Conservation (phyloP, 2,329 filamentous ascomycete genomes). For the Botrytis cinerea region DNA sequence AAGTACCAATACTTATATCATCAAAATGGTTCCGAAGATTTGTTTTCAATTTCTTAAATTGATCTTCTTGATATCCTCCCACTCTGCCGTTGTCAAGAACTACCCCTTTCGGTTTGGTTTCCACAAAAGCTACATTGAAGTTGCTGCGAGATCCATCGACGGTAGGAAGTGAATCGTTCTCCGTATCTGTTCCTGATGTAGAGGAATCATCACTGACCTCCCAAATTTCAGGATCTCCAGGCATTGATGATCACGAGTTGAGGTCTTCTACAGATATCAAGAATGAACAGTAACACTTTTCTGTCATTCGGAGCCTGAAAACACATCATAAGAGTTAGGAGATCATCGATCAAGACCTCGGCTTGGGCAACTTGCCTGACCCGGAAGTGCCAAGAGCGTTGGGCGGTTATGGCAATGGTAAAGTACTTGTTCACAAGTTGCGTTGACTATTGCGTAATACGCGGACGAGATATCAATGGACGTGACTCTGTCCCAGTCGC, state of each 20-base stretch:
- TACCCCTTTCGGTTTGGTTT: not conserved
- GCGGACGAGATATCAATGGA: not conserved
- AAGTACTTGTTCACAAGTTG: not conserved
- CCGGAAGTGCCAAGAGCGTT: not conserved
- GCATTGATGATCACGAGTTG: not conserved
- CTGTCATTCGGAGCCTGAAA: not conserved
- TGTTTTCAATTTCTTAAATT: not conserved
- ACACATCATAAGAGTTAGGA: not conserved
- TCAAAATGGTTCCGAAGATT: not conserved
- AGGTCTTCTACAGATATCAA: not conserved
- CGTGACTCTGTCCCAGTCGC: not conserved
- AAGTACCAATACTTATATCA: not conserved
- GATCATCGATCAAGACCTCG: not conserved
- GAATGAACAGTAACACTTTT: not conserved
- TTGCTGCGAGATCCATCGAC: not conserved
- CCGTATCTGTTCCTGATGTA: not conserved
- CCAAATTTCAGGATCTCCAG: not conserved
- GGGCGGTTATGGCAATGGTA: not conserved
- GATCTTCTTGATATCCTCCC: not conserved
- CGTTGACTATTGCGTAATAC: not conserved
- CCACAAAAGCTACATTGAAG: not conserved
- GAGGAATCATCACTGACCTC: conserved; percentile 13
- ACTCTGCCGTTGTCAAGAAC: not conserved
- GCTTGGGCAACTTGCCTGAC: not conserved
- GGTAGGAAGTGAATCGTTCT: not conserved